Base-by-base conservation (phyloP, 768 basidiomycete genomes). In the Rhizopogon vesiculosus region DNA sequence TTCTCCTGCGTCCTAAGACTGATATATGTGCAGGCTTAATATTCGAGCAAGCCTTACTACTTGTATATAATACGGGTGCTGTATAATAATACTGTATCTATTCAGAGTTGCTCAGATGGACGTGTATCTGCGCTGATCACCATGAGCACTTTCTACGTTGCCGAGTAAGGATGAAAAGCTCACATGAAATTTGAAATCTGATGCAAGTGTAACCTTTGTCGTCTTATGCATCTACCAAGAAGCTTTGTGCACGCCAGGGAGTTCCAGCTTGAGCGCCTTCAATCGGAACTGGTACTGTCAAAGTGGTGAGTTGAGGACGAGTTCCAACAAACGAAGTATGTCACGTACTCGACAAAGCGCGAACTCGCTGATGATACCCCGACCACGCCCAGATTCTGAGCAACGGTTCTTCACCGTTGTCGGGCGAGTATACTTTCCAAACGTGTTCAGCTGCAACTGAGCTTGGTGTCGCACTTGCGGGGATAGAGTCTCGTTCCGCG, bases 391-490 rank as follows among this genome's bases (percentile, higher is more conserved):
- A 8, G 91, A 85, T 70, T 88, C 91, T 18, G 78, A 73, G 63
- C 96, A 98, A 28, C 95, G 78, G 68, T 94, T 93, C 76, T 92
- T 94, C 33, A 97, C 89, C 2, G 85, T 86, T 13, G 86, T 85
- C n/a, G 91, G 89, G 40, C 91, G 84, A 0, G 91, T 87, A 68
- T 92, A 87, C 25, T 83, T 80, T 48, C 82, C 86, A 63, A 97
- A 91, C 5, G 86, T 84, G 72, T 96, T 96, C 49, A 97, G 78
- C 66, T 97, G 93, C 58, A 98, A 74, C 70, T 97, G 94, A 15
- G 96, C 96, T 61, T 94, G 91, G 69, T 94, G 91, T 54, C 96
- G 89, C 45, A 98, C 82, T 66, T 91, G 86, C 2, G 91, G 78
- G 15, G 93, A 86, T n/a, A 98, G 74, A 2, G 87, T 83, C 67